phyloP scores from a whole-genome alignment of 2,329 filamentous ascomycete species.

The Penicillium decumbens region DNA sequence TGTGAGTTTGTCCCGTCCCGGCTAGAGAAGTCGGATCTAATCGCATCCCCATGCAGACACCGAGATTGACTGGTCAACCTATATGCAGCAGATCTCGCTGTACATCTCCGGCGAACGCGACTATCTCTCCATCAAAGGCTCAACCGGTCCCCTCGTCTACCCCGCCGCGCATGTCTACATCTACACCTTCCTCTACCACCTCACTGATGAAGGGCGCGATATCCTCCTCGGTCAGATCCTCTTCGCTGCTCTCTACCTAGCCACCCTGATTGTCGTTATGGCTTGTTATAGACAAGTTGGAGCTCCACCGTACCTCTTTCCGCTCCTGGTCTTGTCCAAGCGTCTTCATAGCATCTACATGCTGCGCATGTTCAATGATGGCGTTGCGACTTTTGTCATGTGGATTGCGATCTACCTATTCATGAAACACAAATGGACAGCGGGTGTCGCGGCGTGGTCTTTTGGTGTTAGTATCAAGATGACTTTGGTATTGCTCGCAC shows the following conservation, averaged over 20 bases:
- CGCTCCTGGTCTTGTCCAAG: slow-evolving; percentile 82
- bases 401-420: slow-evolving; percentile 76
- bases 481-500: slow-evolving; percentile 77
- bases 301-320: slow-evolving; percentile 76
- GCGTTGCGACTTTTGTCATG: slow-evolving; percentile 77
- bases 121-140: slow-evolving; percentile 78
- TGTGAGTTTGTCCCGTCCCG: slow-evolving; percentile 54
- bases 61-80: slow-evolving; percentile 95
- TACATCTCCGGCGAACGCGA: slow-evolving; percentile 80
- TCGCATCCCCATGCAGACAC: slow-evolving; percentile 59
- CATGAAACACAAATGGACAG: slow-evolving; percentile 68
- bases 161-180: slow-evolving; percentile 90
- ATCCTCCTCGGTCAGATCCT: slow-evolving; percentile 77
- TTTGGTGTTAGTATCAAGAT: slow-evolving; percentile 90
- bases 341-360: slow-evolving; percentile 90
- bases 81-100: slow-evolving; percentile 87
- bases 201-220: slow-evolving; percentile 71
- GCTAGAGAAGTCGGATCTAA: slow-evolving; percentile 13
- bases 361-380: slow-evolving; percentile 92
- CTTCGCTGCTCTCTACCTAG: slow-evolving; percentile 75
- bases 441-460: slow-evolving; percentile 68
- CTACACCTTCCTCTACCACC: slow-evolving; percentile 71
- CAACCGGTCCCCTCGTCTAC: slow-evolving; percentile 90
- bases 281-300: slow-evolving; percentile 60
- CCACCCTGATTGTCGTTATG: slow-evolving; percentile 71